Conservation (phyloP, 73 alveolate genomes). For the Paramecium bursaria region DNA sequence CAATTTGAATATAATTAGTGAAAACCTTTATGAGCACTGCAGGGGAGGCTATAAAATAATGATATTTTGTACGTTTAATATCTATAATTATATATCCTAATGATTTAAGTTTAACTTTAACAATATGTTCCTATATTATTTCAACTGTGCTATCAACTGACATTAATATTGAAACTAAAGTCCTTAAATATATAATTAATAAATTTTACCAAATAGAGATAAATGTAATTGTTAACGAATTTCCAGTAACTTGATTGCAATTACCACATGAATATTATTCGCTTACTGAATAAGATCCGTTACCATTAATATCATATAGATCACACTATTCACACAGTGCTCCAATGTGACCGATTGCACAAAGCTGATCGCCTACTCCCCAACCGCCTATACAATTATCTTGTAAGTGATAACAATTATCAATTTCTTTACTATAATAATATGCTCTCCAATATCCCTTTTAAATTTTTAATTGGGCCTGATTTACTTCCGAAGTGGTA, state of each 20-base stretch:
- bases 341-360: conserved; percentile 36
- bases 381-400: conserved; percentile 16
- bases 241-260: neutral
- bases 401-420: conserved; percentile 1
- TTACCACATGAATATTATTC: neutral
- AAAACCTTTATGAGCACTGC: conserved; percentile 21
- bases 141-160: conserved; percentile 1
- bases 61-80: too few species aligned
- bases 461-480: conserved; percentile 22
- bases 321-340: conserved; percentile 57
- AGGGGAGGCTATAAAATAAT: too few species aligned
- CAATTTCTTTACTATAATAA: neutral
- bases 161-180: neutral
- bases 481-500: neutral
- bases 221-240: too few species aligned
- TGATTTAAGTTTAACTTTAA: too few species aligned
- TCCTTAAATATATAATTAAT: too few species aligned
- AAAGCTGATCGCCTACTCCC: conserved; percentile 4
- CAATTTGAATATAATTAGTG: conserved; percentile 41
- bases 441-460: conserved; percentile 59
- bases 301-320: neutral
- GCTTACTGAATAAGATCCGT: neutral
- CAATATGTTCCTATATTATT: neutral
- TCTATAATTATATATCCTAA: too few species aligned
- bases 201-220: too few species aligned